A percentile compares a stretch with the other conserved stretches of the same genome.
Evolutionary conservation across 371 early-diverging fungal genomes (phyloP).

Genomic region (Mortierella sp.): DNA sequence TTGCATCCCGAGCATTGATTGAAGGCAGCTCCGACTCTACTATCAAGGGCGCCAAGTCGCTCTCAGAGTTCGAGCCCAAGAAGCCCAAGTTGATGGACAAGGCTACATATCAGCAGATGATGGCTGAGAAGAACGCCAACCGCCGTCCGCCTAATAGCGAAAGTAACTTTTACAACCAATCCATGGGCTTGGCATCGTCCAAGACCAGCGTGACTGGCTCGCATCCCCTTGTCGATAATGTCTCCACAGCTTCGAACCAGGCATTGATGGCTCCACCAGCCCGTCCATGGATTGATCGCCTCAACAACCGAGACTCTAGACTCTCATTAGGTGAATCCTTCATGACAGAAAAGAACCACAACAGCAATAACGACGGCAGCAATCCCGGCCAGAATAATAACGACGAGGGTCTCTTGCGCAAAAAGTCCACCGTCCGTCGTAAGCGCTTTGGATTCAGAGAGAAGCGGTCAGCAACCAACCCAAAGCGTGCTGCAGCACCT

Average conservation of each 20-base stretch:
- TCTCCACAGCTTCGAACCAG: constrained; percentile 16
- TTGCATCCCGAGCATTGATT: constrained; percentile 14
- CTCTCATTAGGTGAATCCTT: constrained; percentile 36
- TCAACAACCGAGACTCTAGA: constrained; percentile 34
- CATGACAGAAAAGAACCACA: constrained; percentile 48
- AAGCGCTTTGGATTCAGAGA: constrained; percentile 46
- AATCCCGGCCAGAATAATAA: constrained; percentile 9
- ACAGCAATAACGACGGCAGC: constrained; percentile 6
- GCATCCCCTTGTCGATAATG: constrained; percentile 41
- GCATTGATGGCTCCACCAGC: constrained; percentile 33
- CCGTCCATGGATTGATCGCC: constrained; percentile 45
- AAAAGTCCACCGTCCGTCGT: constrained; percentile 46
- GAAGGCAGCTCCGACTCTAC: constrained; percentile 32
- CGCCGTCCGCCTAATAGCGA: constrained; percentile 21
- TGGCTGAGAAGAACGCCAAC: constrained; percentile 52
- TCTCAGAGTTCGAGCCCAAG: constrained; percentile 57
- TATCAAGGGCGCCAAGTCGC: constrained; percentile 36
- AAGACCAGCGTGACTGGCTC: constrained; percentile 31
- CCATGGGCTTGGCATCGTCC: constrained; percentile 11
- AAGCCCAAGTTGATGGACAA: constrained; percentile 57
- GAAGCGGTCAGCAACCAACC: constrained; percentile 27
- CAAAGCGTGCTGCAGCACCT: constrained; percentile 57
- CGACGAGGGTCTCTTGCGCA: constrained; percentile 33
- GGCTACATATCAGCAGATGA: constrained; percentile 49
- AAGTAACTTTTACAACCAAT: constrained; percentile 41